Conservation (phyloP, 2,329 filamentous ascomycete genomes). For the Fonsecaea nubica region DNA sequence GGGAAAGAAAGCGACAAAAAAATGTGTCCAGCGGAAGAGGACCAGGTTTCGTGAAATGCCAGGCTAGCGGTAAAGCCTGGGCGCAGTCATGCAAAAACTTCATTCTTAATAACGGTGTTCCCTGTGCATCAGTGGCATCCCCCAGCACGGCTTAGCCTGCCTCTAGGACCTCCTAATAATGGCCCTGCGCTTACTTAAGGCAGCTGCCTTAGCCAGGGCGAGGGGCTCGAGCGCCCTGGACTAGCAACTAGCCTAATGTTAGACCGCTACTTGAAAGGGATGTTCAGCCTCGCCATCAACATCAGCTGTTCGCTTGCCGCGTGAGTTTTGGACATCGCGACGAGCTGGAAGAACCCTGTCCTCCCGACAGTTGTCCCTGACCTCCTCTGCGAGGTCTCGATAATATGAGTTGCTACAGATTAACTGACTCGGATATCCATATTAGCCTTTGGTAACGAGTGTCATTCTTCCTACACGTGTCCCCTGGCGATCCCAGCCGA, state of each 20-base stretch:
- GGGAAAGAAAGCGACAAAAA: slow-evolving; percentile 17
- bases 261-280: slow-evolving; percentile 16
- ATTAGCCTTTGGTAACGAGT: background rate
- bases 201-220: background rate
- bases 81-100: slow-evolving; percentile 21
- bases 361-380: background rate
- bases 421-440: background rate
- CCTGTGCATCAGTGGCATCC: background rate
- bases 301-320: background rate
- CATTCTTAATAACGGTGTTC: slow-evolving; percentile 13
- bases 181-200: slow-evolving; percentile 15
- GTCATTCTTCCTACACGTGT: background rate
- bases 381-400: background rate
- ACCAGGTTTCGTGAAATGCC: slow-evolving; percentile 18
- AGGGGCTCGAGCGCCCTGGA: background rate
- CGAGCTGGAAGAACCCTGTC: slow-evolving; percentile 1
- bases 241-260: background rate
- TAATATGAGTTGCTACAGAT: background rate
- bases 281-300: slow-evolving; percentile 11
- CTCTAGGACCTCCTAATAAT: slow-evolving; percentile 9
- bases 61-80: slow-evolving; percentile 7
- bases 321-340: background rate
- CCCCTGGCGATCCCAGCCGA: background rate
- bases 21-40: slow-evolving; percentile 9
- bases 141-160: slow-evolving; percentile 21